Conservation (phyloP, 768 basidiomycete genomes). For the Strobilomyces confusus region DNA sequence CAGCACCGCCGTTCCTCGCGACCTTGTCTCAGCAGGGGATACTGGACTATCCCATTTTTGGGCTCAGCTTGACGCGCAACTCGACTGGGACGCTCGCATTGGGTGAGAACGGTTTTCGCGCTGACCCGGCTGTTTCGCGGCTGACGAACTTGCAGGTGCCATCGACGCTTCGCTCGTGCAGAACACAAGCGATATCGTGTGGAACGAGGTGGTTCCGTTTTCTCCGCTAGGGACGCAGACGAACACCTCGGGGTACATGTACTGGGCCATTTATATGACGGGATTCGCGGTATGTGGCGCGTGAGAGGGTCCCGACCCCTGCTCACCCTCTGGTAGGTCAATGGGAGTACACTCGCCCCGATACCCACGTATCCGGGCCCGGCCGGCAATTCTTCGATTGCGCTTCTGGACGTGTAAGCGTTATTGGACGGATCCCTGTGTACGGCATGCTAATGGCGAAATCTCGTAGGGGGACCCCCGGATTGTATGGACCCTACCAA, state of each 20-base stretch:
- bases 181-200: slow-evolving; percentile 56
- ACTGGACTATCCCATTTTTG: slow-evolving; percentile 73
- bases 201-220: slow-evolving; percentile 76
- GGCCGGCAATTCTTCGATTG: slow-evolving; percentile 54
- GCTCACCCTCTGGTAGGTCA: slow-evolving; percentile 41
- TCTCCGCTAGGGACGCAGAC: slow-evolving; percentile 55
- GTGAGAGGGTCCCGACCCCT: background rate
- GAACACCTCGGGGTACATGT: slow-evolving; percentile 66
- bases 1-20: slow-evolving; percentile 68
- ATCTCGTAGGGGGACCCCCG: slow-evolving; percentile 54
- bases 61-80: slow-evolving; percentile 60
- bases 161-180: slow-evolving; percentile 66
- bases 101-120: slow-evolving; percentile 36
- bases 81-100: slow-evolving; percentile 59
- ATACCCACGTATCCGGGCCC: slow-evolving; percentile 61
- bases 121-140: background rate
- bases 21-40: slow-evolving; percentile 58
- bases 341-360: slow-evolving; percentile 48
- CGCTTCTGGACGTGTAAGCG: slow-evolving; percentile 70
- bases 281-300: slow-evolving; percentile 44
- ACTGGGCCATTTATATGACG: slow-evolving; percentile 66
- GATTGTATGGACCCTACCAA: slow-evolving; percentile 73
- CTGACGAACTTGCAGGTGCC: slow-evolving; percentile 51
- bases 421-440: background rate
- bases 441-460: slow-evolving; percentile 1